phyloP scores from a whole-genome alignment of 2,329 filamentous ascomycete genomes.

The Calonectria pteridis region DNA sequence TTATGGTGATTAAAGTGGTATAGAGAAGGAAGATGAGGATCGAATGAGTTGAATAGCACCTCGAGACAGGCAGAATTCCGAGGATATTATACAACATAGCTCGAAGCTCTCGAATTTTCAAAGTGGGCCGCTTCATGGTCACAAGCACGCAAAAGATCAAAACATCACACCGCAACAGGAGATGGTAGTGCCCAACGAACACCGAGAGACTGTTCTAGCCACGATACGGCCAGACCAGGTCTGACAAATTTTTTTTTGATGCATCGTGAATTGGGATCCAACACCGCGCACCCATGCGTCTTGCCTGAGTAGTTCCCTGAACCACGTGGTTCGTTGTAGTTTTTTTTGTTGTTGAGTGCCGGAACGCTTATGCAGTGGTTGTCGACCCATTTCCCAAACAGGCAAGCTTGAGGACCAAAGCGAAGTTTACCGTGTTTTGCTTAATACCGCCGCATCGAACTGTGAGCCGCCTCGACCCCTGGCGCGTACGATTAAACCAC shows the following conservation, averaged over 20 bases:
- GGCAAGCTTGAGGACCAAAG: background rate
- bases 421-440: background rate
- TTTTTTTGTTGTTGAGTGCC: background rate
- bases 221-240: background rate
- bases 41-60: background rate
- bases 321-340: background rate
- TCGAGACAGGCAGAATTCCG: background rate
- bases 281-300: background rate
- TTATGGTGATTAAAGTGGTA: conserved; percentile 1
- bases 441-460: background rate
- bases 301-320: background rate
- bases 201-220: background rate
- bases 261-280: background rate
- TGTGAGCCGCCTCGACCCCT: background rate
- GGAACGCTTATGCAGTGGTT: background rate
- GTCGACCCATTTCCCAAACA: background rate
- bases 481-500: background rate
- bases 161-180: background rate
- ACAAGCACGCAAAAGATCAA: background rate
- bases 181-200: background rate
- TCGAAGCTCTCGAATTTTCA: background rate
- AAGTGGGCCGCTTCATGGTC: background rate
- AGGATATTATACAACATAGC: background rate
- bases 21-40: background rate
- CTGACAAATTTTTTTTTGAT: background rate